phyloP scores from a whole-genome alignment of 2,329 filamentous ascomycete genomes.

The Alternaria angustiovoidea region DNA sequence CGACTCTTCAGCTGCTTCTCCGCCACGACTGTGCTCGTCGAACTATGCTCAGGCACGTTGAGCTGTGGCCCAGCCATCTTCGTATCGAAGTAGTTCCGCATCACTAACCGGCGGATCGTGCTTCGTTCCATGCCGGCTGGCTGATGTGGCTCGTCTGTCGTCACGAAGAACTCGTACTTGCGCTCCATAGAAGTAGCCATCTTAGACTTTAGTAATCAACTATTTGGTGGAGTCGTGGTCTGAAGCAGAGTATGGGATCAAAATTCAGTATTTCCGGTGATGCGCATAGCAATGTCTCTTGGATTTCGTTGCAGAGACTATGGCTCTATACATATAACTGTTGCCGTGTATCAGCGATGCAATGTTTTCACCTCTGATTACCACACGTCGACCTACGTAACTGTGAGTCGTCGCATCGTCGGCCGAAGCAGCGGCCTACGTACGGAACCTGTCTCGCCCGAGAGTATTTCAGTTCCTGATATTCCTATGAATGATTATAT shows the following conservation, averaged over 20 bases:
- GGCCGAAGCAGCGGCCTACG: background rate
- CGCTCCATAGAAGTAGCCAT: slow-evolving; percentile 14
- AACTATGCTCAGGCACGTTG: slow-evolving; percentile 26
- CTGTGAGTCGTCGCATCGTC: background rate
- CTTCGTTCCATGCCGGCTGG: slow-evolving; percentile 28
- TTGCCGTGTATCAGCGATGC: background rate
- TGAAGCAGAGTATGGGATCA: background rate
- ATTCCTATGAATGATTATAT: slow-evolving; percentile 15
- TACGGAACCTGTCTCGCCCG: background rate
- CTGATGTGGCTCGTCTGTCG: slow-evolving; percentile 33
- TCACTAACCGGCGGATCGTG: slow-evolving; percentile 37
- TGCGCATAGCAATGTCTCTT: background rate
- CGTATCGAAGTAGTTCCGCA: slow-evolving; percentile 39
- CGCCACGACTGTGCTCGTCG: slow-evolving; percentile 31
- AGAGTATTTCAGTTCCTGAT: background rate
- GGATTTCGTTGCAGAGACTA: background rate
- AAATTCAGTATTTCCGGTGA: background rate
- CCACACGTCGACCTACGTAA: background rate
- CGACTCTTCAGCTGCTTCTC: slow-evolving; percentile 30
- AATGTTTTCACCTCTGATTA: background rate
- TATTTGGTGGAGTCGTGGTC: background rate
- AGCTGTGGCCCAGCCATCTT: slow-evolving; percentile 15
- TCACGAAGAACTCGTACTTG: slow-evolving; percentile 41
- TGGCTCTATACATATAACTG: background rate
- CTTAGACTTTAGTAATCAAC: too few relatives aligned